A percentile compares a stretch with the other conserved stretches of the same genome.
Conservation (phyloP, 2,329 filamentous ascomycete species). For the Aspergillus viridinutans region DNA sequence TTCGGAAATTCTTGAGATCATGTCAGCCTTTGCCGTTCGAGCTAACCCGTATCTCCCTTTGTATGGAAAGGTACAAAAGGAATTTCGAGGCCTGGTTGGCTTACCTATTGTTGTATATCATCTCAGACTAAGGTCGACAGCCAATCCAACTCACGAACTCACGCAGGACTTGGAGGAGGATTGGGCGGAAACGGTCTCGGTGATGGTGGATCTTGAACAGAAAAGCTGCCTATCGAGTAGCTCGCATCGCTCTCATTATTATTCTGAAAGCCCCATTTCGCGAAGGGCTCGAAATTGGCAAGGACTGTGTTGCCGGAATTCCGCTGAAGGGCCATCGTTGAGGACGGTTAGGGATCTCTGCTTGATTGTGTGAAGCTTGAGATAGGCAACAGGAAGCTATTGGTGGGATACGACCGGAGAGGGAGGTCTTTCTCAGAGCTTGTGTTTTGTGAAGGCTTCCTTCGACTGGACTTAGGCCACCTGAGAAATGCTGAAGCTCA, state of each 20-base stretch:
- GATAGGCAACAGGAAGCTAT: background rate
- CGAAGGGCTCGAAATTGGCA: background rate
- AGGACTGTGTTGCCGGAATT: background rate
- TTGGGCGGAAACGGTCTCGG: slow-evolving; percentile 36
- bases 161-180: slow-evolving; percentile 39
- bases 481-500: background rate
- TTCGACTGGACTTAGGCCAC: background rate
- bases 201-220: slow-evolving; percentile 24
- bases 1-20: background rate
- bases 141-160: slow-evolving; percentile 1
- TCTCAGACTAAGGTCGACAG: background rate
- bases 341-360: background rate
- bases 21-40: background rate
- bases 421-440: background rate
- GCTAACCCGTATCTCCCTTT: background rate
- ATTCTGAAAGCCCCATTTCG: background rate
- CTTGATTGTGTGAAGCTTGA: background rate
- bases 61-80: background rate
- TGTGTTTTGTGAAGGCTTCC: background rate
- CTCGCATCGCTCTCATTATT: background rate
- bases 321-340: background rate
- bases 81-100: background rate
- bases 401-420: background rate
- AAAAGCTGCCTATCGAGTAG: slow-evolving; percentile 3
- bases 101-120: background rate